Evolutionary conservation across 805 yeast genomes (phyloP).

Genomic region (Metschnikowia hibisci): DNA sequence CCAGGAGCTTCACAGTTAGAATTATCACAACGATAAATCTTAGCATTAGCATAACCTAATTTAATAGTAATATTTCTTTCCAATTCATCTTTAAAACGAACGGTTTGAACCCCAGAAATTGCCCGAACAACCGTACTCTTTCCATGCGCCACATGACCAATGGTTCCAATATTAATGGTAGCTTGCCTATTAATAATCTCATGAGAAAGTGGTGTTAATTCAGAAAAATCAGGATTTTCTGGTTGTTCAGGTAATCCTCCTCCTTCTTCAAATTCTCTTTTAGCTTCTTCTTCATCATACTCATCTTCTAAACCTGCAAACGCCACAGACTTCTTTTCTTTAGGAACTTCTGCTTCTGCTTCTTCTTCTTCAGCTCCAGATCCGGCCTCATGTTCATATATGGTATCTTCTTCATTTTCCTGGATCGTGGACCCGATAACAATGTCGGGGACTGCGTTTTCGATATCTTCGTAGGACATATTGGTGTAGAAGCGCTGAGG

Average conservation of each 20-base stretch:
- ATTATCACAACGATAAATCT: slow-evolving; percentile 89
- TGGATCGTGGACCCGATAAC: slow-evolving; percentile 59
- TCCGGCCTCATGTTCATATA: slow-evolving; percentile 52
- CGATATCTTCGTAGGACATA: slow-evolving; percentile 75
- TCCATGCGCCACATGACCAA: slow-evolving; percentile 96
- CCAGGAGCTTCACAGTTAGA: slow-evolving; percentile 88
- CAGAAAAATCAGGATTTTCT: slow-evolving; percentile 74
- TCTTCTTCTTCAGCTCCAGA: slow-evolving; percentile 44
- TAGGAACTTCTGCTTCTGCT: slow-evolving; percentile 35
- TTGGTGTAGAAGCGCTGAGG: slow-evolving; percentile 11
- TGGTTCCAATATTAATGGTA: slow-evolving; percentile 96
- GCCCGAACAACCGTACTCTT: slow-evolving; percentile 92
- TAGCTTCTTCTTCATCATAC: slow-evolving; percentile 70
- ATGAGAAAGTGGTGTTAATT: slow-evolving; percentile 82
- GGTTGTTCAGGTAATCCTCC: slow-evolving; percentile 99
- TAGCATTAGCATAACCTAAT: slow-evolving; percentile 98
- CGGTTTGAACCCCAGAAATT: slow-evolving; percentile 98
- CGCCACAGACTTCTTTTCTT: slow-evolving; percentile 69
- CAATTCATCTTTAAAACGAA: slow-evolving; percentile 96
- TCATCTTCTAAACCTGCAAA: slow-evolving; percentile 72
- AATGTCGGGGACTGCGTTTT: slow-evolving; percentile 81
- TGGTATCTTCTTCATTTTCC: slow-evolving; percentile 34
- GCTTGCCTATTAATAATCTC: slow-evolving; percentile 99
- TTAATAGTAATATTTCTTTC: slow-evolving; percentile 99
- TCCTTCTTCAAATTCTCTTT: slow-evolving; percentile 91